Conservation (phyloP, 176 grass and related monocot genomes). For the Carex parvula region DNA sequence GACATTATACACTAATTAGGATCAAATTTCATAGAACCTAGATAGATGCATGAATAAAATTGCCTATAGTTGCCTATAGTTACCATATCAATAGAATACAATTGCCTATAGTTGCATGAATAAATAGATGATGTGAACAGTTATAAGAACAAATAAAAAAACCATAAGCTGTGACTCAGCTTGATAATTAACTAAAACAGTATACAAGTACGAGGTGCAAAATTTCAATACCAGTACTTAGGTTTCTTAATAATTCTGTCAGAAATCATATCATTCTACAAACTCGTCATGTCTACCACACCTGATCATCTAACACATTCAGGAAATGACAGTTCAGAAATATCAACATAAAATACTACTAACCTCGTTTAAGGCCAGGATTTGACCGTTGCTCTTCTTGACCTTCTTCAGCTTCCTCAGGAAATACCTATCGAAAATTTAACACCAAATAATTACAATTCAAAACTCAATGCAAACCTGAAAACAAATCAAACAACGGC, state of each 20-base stretch:
- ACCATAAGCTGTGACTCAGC: neutral
- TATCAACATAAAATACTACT: neutral
- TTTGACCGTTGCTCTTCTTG: conserved; percentile 91
- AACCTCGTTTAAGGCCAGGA: conserved; percentile 90
- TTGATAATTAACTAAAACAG: neutral
- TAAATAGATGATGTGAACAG: neutral
- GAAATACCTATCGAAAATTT: conserved; percentile 59
- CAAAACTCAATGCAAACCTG: neutral
- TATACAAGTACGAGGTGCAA: neutral
- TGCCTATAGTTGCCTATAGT: neutral
- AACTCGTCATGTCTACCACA: neutral
- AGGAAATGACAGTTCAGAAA: neutral
- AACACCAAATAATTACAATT: neutral
- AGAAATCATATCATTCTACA: neutral
- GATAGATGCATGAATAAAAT: neutral
- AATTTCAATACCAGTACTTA: neutral
- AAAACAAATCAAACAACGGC: neutral
- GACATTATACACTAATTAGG: neutral
- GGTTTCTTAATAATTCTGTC: neutral
- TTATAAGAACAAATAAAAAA: neutral
- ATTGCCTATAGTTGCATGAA: neutral
- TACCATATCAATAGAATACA: neutral
- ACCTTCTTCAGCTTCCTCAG: conserved; percentile 94
- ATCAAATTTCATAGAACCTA: neutral
- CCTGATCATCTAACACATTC: neutral